Base-by-base conservation (phyloP, 768 basidiomycete genomes). In the Phaeotremella fagi region DNA sequence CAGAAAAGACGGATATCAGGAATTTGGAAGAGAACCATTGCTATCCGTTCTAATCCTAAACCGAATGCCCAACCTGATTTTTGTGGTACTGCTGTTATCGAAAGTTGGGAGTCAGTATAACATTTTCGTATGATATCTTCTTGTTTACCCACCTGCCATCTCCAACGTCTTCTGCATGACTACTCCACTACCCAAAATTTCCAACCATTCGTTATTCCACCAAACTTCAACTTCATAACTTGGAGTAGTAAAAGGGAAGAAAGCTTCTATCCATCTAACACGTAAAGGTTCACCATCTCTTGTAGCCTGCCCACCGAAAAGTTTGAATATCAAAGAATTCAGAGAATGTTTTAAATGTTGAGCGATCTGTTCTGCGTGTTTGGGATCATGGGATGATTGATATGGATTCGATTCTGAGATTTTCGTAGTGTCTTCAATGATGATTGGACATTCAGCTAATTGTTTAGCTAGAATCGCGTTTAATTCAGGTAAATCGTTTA, bases 1-100 rank as follows among this genome's bases (percentile, higher is more conserved):
- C 95, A 99, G 80, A 99, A 99, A 14, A 99, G 79, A 16, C 95
- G 86, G 70, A 99, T 98, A 73, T 99, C 95, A 7, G 94, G 95
- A 48, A 99, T 94, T 14, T 85, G 85, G 77, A 86, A 98, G 43
- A 99, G 82, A 56, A 98, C 83, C 95, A 99, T 99, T 15, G 92
- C 90, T 59, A 98, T 92, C 27, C 95, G 83, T 70, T 99, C 95
- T 38, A 99, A 80, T 3, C 95, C 95, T 48, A 99, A 84, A 23
- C 95, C 95, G 67, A 97, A 98, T 0, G 95, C 95, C 94, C 95
- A 99, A 24, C 91, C 90, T 70, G 67, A 55, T 64, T 94, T 92
- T 67, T 87, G 77, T 1, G 80, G 77, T 2, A 94, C 82, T 57
- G 81, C 94, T 78, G n/a, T n/a, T n/a, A n/a, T n/a, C n/a, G n/a